Conservation (phyloP, 441 rosid genomes). For the Caryocar brasiliense region DNA sequence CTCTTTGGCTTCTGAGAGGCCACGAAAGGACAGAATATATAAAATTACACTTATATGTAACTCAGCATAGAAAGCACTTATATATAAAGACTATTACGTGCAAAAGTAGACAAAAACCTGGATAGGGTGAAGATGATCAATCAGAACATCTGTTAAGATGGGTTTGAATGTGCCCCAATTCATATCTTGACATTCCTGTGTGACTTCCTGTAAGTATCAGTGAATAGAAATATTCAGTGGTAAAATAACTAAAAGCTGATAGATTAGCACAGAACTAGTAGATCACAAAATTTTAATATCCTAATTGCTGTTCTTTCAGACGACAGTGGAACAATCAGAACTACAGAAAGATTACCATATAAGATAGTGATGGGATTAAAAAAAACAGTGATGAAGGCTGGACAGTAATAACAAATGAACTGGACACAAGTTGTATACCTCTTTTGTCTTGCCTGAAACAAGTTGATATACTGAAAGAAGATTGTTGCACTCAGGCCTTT, state of each 20-base stretch:
- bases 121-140: constrained; percentile 78
- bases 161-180: constrained; percentile 77
- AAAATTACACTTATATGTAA: too few species aligned
- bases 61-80: too few species aligned
- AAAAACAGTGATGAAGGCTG: not conserved
- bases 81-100: too few species aligned
- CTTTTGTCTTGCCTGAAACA: constrained; percentile 80
- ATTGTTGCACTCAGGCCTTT: constrained; percentile 88
- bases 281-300: constrained; percentile 1
- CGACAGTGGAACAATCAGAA: too few species aligned
- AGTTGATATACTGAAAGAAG: constrained; percentile 86
- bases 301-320: not conserved
- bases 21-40: too few species aligned
- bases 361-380: not conserved
- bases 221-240: not conserved
- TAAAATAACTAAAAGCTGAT: constrained; percentile 1
- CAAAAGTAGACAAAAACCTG: constrained; percentile 44
- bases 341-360: not conserved
- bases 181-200: constrained; percentile 63
- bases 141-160: constrained; percentile 58
- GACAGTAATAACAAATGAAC: constrained; percentile 2
- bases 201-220: constrained; percentile 53
- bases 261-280: not conserved
- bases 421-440: constrained; percentile 29
- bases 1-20: too few species aligned